Evolutionary conservation across 2,329 filamentous ascomycete genomes (phyloP).

Genomic region (Achaetomium macrosporum): DNA sequence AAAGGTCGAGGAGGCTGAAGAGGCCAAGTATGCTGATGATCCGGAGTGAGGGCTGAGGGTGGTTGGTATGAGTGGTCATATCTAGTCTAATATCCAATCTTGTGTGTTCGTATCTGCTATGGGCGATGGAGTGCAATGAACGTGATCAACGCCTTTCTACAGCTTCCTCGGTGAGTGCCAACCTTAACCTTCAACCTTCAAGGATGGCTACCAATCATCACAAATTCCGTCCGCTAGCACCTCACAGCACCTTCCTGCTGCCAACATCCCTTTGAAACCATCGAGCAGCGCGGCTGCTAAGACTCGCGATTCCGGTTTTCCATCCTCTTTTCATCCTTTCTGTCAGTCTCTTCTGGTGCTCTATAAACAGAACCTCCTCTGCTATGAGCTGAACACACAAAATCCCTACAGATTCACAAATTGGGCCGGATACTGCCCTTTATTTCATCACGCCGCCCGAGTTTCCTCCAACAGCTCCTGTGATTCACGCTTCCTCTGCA

Average conservation of each 20-base stretch:
- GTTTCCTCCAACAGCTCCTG: neutral
- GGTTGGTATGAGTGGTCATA: neutral
- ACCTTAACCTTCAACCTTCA: too few species aligned
- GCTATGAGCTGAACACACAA: neutral
- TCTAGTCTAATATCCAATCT: neutral
- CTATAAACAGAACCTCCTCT: neutral
- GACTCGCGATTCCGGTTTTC: neutral
- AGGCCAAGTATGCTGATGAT: conserved; percentile 18
- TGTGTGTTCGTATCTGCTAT: neutral
- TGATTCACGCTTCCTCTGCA: neutral
- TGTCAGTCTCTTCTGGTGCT: neutral
- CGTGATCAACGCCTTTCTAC: too few species aligned
- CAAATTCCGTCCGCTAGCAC: too few species aligned
- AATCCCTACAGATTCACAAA: neutral
- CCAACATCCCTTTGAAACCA: neutral
- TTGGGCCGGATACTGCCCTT: neutral
- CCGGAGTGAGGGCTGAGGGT: conserved; percentile 15
- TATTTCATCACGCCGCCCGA: neutral
- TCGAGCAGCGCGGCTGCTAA: neutral
- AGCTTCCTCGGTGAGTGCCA: too few species aligned
- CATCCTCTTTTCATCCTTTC: neutral
- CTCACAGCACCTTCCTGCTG: too few species aligned
- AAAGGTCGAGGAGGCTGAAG: conserved; percentile 16
- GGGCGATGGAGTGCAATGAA: too few species aligned
- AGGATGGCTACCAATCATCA: too few species aligned